Evolutionary conservation across 352 stramenopile genomes (phyloP).

Genomic region (Poterioochromonas sp.): DNA sequence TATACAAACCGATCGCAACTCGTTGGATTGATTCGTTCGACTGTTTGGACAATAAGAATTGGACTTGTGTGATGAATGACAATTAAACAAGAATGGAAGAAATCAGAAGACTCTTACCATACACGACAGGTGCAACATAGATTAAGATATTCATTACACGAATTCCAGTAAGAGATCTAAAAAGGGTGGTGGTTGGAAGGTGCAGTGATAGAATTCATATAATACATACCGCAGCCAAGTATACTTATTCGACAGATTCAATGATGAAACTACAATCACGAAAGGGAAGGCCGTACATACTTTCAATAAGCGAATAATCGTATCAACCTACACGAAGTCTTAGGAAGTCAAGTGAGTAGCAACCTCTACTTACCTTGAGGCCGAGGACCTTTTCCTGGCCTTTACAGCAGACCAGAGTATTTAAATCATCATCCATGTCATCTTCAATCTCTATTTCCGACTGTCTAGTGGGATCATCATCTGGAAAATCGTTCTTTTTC

Average conservation of each 20-base stretch:
- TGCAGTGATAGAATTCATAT: neutral
- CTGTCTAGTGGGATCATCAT: neutral
- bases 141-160: slow-evolving; percentile 30
- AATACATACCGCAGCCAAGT: slow-evolving; percentile 3
- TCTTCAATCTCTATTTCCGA: neutral
- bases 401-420: neutral
- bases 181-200: too few relatives aligned
- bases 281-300: slow-evolving; percentile 27
- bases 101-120: neutral
- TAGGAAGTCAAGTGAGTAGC: neutral
- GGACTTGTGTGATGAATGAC: neutral
- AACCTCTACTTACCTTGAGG: neutral
- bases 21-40: neutral
- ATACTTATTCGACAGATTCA: slow-evolving; percentile 32
- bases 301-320: slow-evolving; percentile 17
- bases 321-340: slow-evolving; percentile 22
- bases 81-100: neutral
- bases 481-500: neutral
- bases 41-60: slow-evolving; percentile 4
- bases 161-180: slow-evolving; percentile 16
- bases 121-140: slow-evolving; percentile 27
- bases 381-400: neutral
- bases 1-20: slow-evolving; percentile 28
- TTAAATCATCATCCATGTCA: neutral
- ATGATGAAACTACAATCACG: slow-evolving; percentile 32